Base-by-base conservation (phyloP, 2,329 filamentous ascomycete genomes). In the Arthrinium phaeospermum region DNA sequence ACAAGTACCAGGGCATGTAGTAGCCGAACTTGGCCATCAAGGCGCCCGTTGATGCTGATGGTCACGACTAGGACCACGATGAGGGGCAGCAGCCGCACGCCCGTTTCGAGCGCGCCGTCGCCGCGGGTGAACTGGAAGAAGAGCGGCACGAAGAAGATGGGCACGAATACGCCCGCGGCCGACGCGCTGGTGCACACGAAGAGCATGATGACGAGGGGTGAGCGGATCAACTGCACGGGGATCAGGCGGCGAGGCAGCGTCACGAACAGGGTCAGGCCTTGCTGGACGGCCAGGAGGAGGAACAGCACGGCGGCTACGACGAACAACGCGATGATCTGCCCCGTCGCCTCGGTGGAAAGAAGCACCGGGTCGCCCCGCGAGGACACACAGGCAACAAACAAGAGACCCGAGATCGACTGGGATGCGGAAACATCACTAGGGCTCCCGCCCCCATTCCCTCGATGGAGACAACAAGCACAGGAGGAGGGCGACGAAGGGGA, bases 121-220 rank as follows among this genome's bases (percentile, higher is more conserved):
- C 81, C 81, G 2, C 78, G 78, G 3, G 81, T 81, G 75, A 87
- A 88, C 73, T 86, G 83, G 77, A 88, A 88, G 77, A 82, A 87
- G 7, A 88, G 77, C 0, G 86, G 86, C 22, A 88, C 83, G 75
- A 85, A 88, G 77, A 87, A 88, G 30, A 85, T 76, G 37, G 75
- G 72, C 6, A 80, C 72, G 61, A 76, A 80, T 34, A 75, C 49
- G 1, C 70, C 71, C 16, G 67, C 72, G 51, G 79, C 76, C 72
- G 81, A 37, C 8, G 37, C 37, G 37, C 37, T 37, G 37, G 37
- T 37, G 37, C 37, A 37, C 37, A 37, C 37, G 37, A 37, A 37
- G 81, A 12, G 83, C 77, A 67, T 81, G 0, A 86, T 86, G 14
- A 82, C 37, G 37, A 74, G 5, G 86, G 77, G 37, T 78, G 75